Base-by-base conservation (phyloP, 2,329 filamentous ascomycete species). In the Aspergillus caelatus region DNA sequence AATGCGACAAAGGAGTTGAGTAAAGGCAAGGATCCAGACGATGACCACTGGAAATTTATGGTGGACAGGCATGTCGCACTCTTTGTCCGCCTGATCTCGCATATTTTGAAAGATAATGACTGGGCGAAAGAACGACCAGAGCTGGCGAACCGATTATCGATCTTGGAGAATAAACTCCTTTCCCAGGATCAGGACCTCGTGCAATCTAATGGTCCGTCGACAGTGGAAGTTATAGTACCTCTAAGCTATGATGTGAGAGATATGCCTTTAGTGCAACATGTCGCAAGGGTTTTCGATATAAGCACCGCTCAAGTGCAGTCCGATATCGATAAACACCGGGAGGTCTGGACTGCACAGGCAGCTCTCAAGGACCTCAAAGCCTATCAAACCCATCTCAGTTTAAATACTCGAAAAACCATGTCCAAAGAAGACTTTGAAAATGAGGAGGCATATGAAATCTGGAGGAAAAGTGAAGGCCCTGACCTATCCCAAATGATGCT, bases 11-110 rank as follows among this genome's bases (percentile, higher is more conserved):
- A 96, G 77, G 94, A 96, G 65, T 86, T 97, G 72, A 89, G 91
- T 77, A 92, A 92, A 76, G 86, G 90, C 59, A 91, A 91, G 77
- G 79, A 86, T 0, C 84, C 88, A 0, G 91, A 91, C 54, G 94
- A 98, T 77, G 93, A 96, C 75, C 87, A 88, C 59, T 97, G 93
- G 91, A 97, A 95, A 80, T 83, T 91, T 63, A 88, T 98, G 79
- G 93, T 96, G 21, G 95, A 99, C 78, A 88, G 94, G 60, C 95
- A 99, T 78, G 89, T 98, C 62, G 95, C 95, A 57, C 86, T 99
- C 64, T 99, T 99, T 75, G 90, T 99, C 67, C 89, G 95, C 56
- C 84, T 99, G 57, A 88, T 97, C 71, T 89, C 88, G 70, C 88
- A 88, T 67, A 92, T 93, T 23, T 81, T 98, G 68, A 91, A 90